Base-by-base conservation (phyloP, 345 rosid species). In the Corchorus capsularis region DNA sequence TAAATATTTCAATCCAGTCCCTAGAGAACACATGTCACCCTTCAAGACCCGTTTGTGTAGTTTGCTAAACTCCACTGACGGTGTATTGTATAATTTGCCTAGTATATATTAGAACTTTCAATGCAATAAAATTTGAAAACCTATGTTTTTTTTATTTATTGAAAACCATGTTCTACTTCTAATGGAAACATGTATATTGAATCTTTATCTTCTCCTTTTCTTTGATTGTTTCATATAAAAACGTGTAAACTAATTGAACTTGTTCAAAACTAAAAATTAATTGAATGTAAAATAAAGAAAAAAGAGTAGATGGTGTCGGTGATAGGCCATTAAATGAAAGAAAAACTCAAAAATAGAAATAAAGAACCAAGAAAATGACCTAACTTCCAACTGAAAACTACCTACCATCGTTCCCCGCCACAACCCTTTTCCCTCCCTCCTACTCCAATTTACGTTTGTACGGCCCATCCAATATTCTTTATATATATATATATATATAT, bases 331-430 rank as follows among this genome's bases (percentile, higher is more conserved):
- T 43, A 69, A 59, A 47, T 0, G 13, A n/a, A 27, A 52, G 2
- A 63, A 37, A 27, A 27, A 27, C 27, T 34, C 22, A 16, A 34
- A 17, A 39, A 1, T 17, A 19, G 0, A 43, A 45, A 27, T 20
- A 1, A 14, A 11, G 8, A 14, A 4, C 6, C 2, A 56, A 53
- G 79, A 78, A 63, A 73, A 50, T 35, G 63, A 77, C 75, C 61
- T 6, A 75, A 80, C 85, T 20, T 39, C 88, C 80, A 86, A 85
- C 87, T 47, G 81, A 77, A 66, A 83, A 82, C 86, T 80, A 83
- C 91, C 88, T 45, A 79, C 86, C 85, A 78, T 76, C 82, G 1
- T 46, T 47, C 7, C 15, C 55, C 22, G 19, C 13, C 27, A 0
- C 27, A 27, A 27, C 27, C 27, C 27, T 27, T 27, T 27, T 27